These are phyloP conservation scores for Salix viminalis DNA, from an alignment of 345 rosid species.

Conservation along the genomic window DNA sequence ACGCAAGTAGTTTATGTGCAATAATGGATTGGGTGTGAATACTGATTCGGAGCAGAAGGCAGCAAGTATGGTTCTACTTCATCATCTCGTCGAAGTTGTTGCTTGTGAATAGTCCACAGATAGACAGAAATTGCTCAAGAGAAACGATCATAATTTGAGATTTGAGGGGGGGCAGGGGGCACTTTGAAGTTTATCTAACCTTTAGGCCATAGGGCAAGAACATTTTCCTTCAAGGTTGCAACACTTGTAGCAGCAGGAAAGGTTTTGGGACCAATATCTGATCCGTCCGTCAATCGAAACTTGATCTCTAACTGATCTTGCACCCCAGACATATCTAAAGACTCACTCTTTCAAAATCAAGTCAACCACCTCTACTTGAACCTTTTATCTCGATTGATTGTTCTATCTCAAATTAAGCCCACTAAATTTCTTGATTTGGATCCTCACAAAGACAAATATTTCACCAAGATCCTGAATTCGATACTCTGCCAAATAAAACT, in stretches of 20 bases:
- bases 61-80: background rate
- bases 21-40: background rate
- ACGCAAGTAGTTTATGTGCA: background rate
- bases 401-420: constrained; percentile 16
- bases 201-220: constrained; percentile 95
- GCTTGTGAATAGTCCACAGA: background rate
- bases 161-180: too few species aligned
- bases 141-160: background rate
- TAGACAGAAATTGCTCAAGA: background rate
- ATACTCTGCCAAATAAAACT: constrained; percentile 23
- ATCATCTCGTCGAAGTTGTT: background rate
- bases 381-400: constrained; percentile 18
- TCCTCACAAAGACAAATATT: constrained; percentile 8
- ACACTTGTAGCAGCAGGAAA: constrained; percentile 86
- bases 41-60: background rate
- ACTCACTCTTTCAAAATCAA: constrained; percentile 14
- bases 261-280: constrained; percentile 88
- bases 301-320: constrained; percentile 87
- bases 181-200: constrained; percentile 39
- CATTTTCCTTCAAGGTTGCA: constrained; percentile 78
- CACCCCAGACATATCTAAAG: constrained; percentile 59
- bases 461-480: constrained; percentile 14
- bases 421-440: constrained; percentile 11
- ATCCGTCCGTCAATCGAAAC: constrained; percentile 86
- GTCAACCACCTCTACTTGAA: constrained; percentile 17